Evolutionary conservation across 768 basidiomycete genomes (phyloP).

Genomic region (Calocybe indica): DNA sequence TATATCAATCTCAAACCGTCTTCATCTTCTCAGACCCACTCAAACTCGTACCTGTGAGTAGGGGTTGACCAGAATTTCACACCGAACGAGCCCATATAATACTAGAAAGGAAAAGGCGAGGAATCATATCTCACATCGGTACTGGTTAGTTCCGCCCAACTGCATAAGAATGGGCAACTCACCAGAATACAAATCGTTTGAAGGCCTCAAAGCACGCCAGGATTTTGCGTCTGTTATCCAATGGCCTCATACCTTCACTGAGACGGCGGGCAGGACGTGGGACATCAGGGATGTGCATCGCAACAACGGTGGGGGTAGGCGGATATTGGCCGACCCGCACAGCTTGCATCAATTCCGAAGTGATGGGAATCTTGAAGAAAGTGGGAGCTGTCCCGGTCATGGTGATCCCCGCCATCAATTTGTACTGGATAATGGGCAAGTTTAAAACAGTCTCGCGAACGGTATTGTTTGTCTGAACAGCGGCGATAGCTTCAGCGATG

Average conservation of each 20-base stretch:
- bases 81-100: constrained; percentile 1
- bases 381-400: constrained; percentile 23
- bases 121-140: background rate
- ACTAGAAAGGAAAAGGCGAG: constrained; percentile 1
- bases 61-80: background rate
- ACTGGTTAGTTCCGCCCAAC: constrained; percentile 1
- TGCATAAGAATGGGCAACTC: background rate
- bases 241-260: constrained; percentile 24
- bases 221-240: constrained; percentile 20
- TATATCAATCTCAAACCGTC: too few species aligned
- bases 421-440: constrained; percentile 10
- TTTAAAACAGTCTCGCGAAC: constrained; percentile 6
- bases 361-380: constrained; percentile 25
- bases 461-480: constrained; percentile 20
- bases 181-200: constrained; percentile 8
- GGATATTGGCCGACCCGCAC: constrained; percentile 14
- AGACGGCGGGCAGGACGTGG: constrained; percentile 13
- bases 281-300: constrained; percentile 14
- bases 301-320: constrained; percentile 12
- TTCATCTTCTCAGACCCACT: too few species aligned
- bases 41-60: too few species aligned
- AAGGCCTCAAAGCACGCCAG: constrained; percentile 25
- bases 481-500: constrained; percentile 11
- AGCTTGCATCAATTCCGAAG: constrained; percentile 10
- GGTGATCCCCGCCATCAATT: constrained; percentile 21